phyloP scores from a whole-genome alignment of 768 basidiomycete genomes.

The Boletus pseudo-olivaceus region DNA sequence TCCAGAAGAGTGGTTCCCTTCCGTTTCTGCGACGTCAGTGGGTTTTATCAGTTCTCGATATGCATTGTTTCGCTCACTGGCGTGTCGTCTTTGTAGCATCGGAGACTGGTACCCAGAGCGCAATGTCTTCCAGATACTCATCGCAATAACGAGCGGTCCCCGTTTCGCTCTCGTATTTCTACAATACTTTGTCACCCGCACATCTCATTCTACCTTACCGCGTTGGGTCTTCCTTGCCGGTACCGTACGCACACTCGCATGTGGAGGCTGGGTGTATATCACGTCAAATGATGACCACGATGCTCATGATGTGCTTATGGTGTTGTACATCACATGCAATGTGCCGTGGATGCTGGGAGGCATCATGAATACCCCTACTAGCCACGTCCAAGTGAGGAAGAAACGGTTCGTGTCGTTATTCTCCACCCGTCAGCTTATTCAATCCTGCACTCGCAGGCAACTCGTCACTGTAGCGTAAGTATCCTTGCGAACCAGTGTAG shows the following conservation, averaged over 20 bases:
- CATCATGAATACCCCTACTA: slow-evolving; percentile 49
- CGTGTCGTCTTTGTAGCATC: slow-evolving; percentile 49
- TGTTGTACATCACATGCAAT: slow-evolving; percentile 78
- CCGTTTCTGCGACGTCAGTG: slow-evolving; percentile 78
- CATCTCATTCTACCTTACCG: slow-evolving; percentile 41
- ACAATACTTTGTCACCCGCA: slow-evolving; percentile 57
- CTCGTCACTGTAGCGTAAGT: slow-evolving; percentile 48
- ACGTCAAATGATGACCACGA: slow-evolving; percentile 84
- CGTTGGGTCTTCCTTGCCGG: slow-evolving; percentile 57
- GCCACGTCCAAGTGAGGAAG: slow-evolving; percentile 39
- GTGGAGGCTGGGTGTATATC: slow-evolving; percentile 91
- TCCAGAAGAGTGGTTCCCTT: slow-evolving; percentile 89
- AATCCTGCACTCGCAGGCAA: slow-evolving; percentile 37
- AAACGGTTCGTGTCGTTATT: slow-evolving; percentile 44
- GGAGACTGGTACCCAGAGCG: slow-evolving; percentile 91
- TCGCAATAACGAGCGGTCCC: slow-evolving; percentile 84
- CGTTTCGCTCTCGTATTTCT: slow-evolving; percentile 65
- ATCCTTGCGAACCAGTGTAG: neutral
- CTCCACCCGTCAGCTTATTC: neutral
- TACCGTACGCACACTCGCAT: slow-evolving; percentile 69
- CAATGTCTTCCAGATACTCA: slow-evolving; percentile 81
- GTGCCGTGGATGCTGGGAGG: slow-evolving; percentile 87
- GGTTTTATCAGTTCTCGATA: neutral
- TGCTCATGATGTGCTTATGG: slow-evolving; percentile 84
- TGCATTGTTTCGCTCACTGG: neutral